These are phyloP conservation scores for Acacia pycnantha DNA, from an alignment of 331 rosid species.

Conservation along the genomic window DNA sequence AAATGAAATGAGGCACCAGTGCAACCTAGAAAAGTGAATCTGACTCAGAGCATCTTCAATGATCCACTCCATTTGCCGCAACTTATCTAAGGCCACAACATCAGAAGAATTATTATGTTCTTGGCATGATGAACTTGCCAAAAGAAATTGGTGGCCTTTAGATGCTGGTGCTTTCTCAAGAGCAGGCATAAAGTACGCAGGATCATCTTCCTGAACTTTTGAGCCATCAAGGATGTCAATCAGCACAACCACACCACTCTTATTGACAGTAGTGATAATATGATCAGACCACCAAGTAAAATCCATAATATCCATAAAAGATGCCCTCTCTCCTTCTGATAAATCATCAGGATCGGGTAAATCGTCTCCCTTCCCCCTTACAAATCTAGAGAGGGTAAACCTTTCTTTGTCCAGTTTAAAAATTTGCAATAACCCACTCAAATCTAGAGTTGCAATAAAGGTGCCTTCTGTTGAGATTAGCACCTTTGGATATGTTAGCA, in stretches of 20 bases:
- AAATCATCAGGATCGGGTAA: conserved; percentile 36
- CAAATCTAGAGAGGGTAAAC: conserved; percentile 57
- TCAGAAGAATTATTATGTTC: conserved; percentile 42
- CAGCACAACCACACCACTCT: conserved; percentile 61
- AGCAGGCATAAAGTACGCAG: conserved; percentile 63
- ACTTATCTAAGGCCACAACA: conserved; percentile 37
- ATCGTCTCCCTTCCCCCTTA: conserved; percentile 38
- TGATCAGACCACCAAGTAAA: conserved; percentile 95
- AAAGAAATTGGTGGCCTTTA: conserved; percentile 65
- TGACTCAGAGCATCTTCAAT: conserved; percentile 54
- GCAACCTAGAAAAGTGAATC: conserved; percentile 59
- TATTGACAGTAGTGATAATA: conserved; percentile 62
- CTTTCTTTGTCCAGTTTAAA: conserved; percentile 68
- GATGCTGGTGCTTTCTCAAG: conserved; percentile 60
- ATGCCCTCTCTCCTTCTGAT: conserved; percentile 35
- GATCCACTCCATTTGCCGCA: conserved; percentile 50
- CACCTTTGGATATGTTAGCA: conserved; percentile 72
- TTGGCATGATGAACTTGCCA: conserved; percentile 52
- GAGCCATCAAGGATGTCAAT: conserved; percentile 67
- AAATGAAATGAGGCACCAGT: conserved; percentile 80
- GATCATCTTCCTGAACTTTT: conserved; percentile 63
- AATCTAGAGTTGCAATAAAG: conserved; percentile 75
- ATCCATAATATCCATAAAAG: conserved; percentile 53
- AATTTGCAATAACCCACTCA: conserved; percentile 64
- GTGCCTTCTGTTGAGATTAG: conserved; percentile 80